phyloP scores from a whole-genome alignment of 164 flowering plant species.

The Berberis thunbergii region DNA sequence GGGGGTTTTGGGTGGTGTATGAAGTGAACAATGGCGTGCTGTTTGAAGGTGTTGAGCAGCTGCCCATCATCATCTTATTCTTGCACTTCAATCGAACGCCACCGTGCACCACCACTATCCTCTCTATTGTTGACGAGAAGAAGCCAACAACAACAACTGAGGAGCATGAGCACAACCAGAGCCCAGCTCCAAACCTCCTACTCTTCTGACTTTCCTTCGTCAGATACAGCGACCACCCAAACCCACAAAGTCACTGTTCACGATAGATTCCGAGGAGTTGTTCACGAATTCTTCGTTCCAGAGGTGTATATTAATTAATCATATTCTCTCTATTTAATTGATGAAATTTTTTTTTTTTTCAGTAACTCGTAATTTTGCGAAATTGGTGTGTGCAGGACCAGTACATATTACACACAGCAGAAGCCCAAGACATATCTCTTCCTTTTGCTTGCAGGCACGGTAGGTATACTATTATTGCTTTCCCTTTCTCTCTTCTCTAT shows the following conservation, averaged over 20 bases:
- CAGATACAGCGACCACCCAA: conserved; percentile 24
- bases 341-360: not conserved
- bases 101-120: no score
- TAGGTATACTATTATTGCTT: conserved; percentile 22
- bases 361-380: not conserved
- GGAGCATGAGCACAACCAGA: not conserved
- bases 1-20: no score
- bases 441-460: conserved; percentile 99
- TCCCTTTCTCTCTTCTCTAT: not conserved
- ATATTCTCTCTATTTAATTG: not conserved
- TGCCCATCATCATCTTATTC: no score
- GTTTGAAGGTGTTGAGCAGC: no score
- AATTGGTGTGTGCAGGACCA: conserved; percentile 59
- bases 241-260: conserved; percentile 78
- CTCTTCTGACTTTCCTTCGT: conserved; percentile 10
- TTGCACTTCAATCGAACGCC: no score
- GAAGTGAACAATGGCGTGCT: no score
- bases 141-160: no score
- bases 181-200: conserved; percentile 37
- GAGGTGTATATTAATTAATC: conserved; percentile 37
- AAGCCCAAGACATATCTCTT: conserved; percentile 65
- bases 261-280: conserved; percentile 68
- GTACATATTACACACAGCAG: conserved; percentile 90
- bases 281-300: conserved; percentile 78
- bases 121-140: no score